Evolutionary conservation across 345 rosid species (phyloP).

Genomic region (Pistacia atlantica): DNA sequence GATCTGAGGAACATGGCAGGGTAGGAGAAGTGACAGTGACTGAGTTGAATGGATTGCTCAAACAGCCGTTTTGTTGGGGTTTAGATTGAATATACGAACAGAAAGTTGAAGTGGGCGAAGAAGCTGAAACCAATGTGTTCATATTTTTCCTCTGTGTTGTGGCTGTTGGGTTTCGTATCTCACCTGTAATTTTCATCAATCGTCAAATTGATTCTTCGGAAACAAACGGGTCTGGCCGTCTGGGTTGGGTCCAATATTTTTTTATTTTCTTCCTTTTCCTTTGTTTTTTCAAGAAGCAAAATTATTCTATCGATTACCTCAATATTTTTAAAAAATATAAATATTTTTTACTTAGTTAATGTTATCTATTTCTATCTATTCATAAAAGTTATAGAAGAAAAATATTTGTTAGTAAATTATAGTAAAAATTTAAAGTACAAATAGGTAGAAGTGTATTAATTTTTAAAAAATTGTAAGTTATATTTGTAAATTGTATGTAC

Average conservation of each 20-base stretch:
- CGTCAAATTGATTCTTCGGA: not conserved
- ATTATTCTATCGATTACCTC: too few relatives aligned
- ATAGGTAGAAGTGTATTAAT: too few relatives aligned
- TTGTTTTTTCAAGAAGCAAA: not conserved
- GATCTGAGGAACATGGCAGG: conserved; percentile 19
- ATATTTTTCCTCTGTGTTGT: conserved; percentile 15
- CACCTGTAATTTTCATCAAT: conserved; percentile 4
- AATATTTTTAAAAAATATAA: too few relatives aligned
- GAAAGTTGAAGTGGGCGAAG: conserved; percentile 12
- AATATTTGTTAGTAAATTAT: too few relatives aligned
- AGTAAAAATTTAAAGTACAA: too few relatives aligned
- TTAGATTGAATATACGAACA: conserved; percentile 16
- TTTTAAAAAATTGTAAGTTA: too few relatives aligned
- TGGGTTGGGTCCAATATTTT: not conserved
- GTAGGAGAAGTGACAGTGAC: conserved; percentile 18
- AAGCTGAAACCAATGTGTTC: conserved; percentile 17
- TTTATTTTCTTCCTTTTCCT: not conserved
- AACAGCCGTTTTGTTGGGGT: conserved; percentile 7
- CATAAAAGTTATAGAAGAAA: too few relatives aligned
- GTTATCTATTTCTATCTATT: too few relatives aligned
- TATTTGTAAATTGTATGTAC: too few relatives aligned
- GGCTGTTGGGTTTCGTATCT: not conserved
- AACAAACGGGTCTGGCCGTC: not conserved
- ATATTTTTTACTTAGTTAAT: too few relatives aligned
- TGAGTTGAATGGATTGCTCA: conserved; percentile 1